These are phyloP conservation scores for Paecilomyces sp. DNA, from an alignment of 2,329 filamentous ascomycete species.

Conservation along the genomic window DNA sequence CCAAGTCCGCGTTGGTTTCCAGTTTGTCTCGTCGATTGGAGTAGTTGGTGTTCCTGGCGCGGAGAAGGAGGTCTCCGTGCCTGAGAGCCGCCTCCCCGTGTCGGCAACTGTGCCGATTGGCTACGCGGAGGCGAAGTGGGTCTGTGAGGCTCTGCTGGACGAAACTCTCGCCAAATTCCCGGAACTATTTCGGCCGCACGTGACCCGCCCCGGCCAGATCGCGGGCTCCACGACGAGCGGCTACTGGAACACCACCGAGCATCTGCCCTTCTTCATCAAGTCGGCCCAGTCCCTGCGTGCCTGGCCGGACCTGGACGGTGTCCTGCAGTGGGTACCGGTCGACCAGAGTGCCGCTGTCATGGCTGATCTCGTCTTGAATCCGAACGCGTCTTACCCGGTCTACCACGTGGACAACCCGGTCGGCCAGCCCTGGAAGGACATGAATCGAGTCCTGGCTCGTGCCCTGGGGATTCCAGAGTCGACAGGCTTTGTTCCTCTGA, in stretches of 20 bases:
- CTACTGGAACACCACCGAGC: slow-evolving; percentile 8
- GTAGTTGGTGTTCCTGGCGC: slow-evolving; percentile 3
- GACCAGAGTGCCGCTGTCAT: slow-evolving; percentile 1
- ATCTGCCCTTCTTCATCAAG: slow-evolving; percentile 6
- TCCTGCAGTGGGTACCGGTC: slow-evolving; percentile 7
- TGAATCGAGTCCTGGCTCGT: slow-evolving; percentile 2
- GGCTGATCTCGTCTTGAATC: slow-evolving; percentile 1
- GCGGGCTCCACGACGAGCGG: slow-evolving; percentile 6
- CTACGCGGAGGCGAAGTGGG: slow-evolving; percentile 8
- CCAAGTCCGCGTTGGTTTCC: slow-evolving; percentile 7
- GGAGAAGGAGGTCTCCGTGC: not conserved
- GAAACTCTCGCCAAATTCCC: slow-evolving; percentile 6
- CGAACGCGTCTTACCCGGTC: slow-evolving; percentile 1
- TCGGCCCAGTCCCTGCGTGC: slow-evolving; percentile 3
- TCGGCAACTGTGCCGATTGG: slow-evolving; percentile 4
- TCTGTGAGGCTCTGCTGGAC: slow-evolving; percentile 8
- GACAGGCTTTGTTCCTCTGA: not conserved
- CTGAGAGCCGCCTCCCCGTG: slow-evolving; percentile 3
- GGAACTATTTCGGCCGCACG: slow-evolving; percentile 4
- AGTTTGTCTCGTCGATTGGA: slow-evolving; percentile 10
- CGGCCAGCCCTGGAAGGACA: slow-evolving; percentile 6
- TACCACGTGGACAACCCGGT: slow-evolving; percentile 11
- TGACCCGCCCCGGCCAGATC: slow-evolving; percentile 7
- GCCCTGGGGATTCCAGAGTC: slow-evolving; percentile 3
- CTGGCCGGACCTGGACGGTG: slow-evolving; percentile 7